Evolutionary conservation across 2,329 filamentous ascomycete genomes (phyloP), one percentile per base, ranked within the genome.

Genomic region (Neopestalotiopsis rosae): DNA sequence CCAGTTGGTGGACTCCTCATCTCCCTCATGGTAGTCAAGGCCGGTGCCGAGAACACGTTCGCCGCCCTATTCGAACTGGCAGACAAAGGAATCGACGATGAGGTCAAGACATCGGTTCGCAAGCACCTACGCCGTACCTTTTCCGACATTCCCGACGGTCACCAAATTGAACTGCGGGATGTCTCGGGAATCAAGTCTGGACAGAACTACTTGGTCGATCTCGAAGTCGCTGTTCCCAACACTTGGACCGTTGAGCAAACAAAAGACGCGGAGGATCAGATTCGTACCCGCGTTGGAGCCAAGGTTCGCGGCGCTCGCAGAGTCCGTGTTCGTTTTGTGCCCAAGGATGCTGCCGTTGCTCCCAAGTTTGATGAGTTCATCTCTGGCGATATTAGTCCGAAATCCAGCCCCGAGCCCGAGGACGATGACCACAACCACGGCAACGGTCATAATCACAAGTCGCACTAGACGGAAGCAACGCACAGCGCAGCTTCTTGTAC

Each of bases 111-210:
- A 3, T 91, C 91, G 0, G 89, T 98, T 28, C 86, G 89, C 66
- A 90, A 88, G 74, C 90, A 94, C 38, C 87, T 89, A 0, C 81
- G 83, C 40, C 88, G 87, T 73, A 89, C 87, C 4, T 81, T 96
- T 24, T 81, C 81, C 17, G 83, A 84, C 5, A 76, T 92, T 24
- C 79, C 80, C 65, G 83, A 87, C 65, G 84, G 88, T 63, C 82
- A 88, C 62, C 82, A 90, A 67, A 86, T 94, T 9, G 89, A 93
- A 76, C 82, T 98, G 61, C 88, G 92, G 59, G 92, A 93, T 59
- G 88, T 98, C 3, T 92, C 94, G 72, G 96, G 96, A 67, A 88
- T 97, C 81, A 99, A 99, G 82, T 96, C 94, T 3, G 96, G 96
- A 38, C 96, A 98, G 80, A 99, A 98, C 82, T 98, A 97, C 79